Base-by-base conservation (phyloP, 2,329 filamentous ascomycete genomes). In the Claviceps sorghi region DNA sequence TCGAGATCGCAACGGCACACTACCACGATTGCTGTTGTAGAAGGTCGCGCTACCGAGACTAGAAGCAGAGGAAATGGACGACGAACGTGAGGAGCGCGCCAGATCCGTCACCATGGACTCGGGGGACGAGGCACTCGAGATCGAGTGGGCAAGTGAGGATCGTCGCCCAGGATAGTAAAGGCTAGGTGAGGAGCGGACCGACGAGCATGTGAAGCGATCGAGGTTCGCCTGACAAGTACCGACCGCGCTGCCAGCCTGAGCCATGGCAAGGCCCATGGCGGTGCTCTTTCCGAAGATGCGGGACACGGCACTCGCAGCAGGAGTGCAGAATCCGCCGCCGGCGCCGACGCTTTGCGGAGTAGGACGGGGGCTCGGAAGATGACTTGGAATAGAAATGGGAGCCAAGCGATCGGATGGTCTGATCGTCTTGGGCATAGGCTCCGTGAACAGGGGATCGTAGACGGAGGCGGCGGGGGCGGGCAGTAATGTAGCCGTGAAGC, bases 91-190 rank as follows among this genome's bases (percentile, higher is more conserved):
- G 56, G 78, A 73, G 55, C 74, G 74, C 54, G 76, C 82, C 53
- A 72, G 70, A 62, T 83, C 80, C 54, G 80, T 83, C 46, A 83
- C 67, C 79, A 83, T 83, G 52, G 80, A 83, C 62, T 83, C 80
- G 56, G 80, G 80, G 30, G 80, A 83, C 54, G 80, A 83, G 36
- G 76, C 75, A 32, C 77, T 78, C 29, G 80, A 83, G 58, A 80
- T 69, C 19, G 80, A 80, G 61, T 75, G 80, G 62, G 79, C 79
- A 55, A 83, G 74, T 17, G 80, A 83, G 15, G 79, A 81, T 55
- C 79, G 78, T 55, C 80, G 79, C 40, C 70, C 67, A 2, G 71
- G 68, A 49, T 59, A 62, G 59, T 74, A 74, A 58, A 68, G 69
- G 59, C 74, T 71, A 29, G 79, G 78, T 21, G 80, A 81, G 4